Percentiles rank a stretch among this genome's conserved stretches.
Evolutionary conservation across 2,329 filamentous ascomycete genomes (phyloP).

Genomic region (Cordyceps militaris): DNA sequence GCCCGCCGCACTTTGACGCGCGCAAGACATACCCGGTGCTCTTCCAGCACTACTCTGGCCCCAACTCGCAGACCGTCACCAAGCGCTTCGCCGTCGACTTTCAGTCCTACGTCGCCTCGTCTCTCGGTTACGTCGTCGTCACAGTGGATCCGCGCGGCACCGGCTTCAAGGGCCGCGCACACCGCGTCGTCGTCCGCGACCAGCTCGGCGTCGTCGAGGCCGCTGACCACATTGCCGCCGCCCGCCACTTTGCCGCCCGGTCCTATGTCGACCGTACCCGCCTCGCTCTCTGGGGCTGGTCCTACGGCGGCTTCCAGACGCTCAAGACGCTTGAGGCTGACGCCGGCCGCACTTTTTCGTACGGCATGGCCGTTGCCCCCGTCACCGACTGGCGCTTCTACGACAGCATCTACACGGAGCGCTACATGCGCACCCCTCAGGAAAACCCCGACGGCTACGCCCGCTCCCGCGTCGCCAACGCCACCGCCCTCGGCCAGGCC

Average conservation of each 20-base stretch:
- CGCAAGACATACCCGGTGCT: constrained; percentile 86
- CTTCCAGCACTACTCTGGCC: constrained; percentile 91
- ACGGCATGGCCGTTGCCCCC: constrained; percentile 96
- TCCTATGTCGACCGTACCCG: constrained; percentile 74
- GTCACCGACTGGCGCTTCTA: constrained; percentile 99
- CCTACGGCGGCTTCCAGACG: constrained; percentile 90
- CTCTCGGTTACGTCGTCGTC: constrained; percentile 85
- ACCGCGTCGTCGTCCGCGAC: constrained; percentile 73
- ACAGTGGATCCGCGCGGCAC: constrained; percentile 93
- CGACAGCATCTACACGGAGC: constrained; percentile 87
- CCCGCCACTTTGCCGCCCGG: constrained; percentile 74
- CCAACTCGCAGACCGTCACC: constrained; percentile 81
- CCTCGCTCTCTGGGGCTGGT: constrained; percentile 98
- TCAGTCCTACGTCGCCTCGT: constrained; percentile 79
- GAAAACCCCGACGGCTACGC: constrained; percentile 73
- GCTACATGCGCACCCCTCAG: constrained; percentile 94
- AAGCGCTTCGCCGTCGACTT: constrained; percentile 82
- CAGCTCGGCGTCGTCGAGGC: constrained; percentile 82
- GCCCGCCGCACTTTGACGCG: constrained; percentile 79
- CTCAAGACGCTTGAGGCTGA: constrained; percentile 92
- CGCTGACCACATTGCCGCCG: constrained; percentile 83
- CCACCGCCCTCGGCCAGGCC: constrained; percentile 62
- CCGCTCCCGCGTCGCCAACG: constrained; percentile 66
- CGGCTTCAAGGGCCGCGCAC: constrained; percentile 78
- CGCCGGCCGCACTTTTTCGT: constrained; percentile 81